Percentiles rank a stretch among this genome's conserved stretches.
Evolutionary conservation across 805 yeast genomes (phyloP).

Genomic region (Metschnikowia rubicola): DNA sequence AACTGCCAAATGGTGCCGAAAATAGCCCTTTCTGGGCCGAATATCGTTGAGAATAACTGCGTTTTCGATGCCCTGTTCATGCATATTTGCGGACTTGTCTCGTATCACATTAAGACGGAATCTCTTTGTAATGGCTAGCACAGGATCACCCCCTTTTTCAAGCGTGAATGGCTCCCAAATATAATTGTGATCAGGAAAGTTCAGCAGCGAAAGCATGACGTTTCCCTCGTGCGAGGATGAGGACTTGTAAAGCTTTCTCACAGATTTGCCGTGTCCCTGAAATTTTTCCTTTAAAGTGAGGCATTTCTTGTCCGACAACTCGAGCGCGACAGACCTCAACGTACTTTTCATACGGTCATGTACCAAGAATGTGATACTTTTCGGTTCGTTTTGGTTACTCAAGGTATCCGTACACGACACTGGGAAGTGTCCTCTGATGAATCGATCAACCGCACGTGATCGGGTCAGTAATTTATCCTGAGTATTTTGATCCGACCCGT

Average conservation of each 20-base stretch:
- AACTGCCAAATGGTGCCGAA: slow-evolving; percentile 31
- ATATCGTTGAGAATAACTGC: slow-evolving; percentile 34
- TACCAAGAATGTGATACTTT: slow-evolving; percentile 22
- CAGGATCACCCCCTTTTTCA: not conserved
- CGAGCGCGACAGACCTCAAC: slow-evolving; percentile 24
- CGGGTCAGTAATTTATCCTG: no score
- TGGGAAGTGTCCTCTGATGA: not conserved
- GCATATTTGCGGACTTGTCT: slow-evolving; percentile 2
- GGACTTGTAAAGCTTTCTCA: slow-evolving; percentile 63
- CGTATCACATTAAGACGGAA: slow-evolving; percentile 27
- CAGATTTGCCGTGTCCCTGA: slow-evolving; percentile 85
- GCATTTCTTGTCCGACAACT: slow-evolving; percentile 9
- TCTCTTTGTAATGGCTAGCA: slow-evolving; percentile 32
- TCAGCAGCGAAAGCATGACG: slow-evolving; percentile 35
- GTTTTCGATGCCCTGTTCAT: slow-evolving; percentile 25
- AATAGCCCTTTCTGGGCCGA: slow-evolving; percentile 11
- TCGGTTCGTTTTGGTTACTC: not conserved
- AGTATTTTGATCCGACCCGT: no score
- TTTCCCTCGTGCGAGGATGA: slow-evolving; percentile 30
- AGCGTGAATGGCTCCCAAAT: slow-evolving; percentile 41
- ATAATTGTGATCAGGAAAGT: slow-evolving; percentile 36
- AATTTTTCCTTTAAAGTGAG: slow-evolving; percentile 43
- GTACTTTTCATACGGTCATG: slow-evolving; percentile 39
- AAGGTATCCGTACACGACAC: slow-evolving; percentile 3
- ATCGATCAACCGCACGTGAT: not conserved